phyloP scores from a whole-genome alignment of 352 stramenopile genomes.

The Pythium periplocum region DNA sequence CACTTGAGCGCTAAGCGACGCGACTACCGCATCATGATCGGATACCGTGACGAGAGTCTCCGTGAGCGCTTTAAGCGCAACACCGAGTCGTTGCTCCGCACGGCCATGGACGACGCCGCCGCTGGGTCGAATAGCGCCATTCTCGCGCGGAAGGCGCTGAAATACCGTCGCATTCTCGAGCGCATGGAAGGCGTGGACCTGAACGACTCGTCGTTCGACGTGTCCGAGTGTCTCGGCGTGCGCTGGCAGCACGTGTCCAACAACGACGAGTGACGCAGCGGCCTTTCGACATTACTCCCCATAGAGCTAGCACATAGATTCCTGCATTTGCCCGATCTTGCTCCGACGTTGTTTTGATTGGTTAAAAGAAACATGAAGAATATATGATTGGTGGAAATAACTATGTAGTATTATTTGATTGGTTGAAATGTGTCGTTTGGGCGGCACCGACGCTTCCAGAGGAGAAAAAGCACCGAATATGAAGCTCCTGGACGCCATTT shows the following conservation, averaged over 20 bases:
- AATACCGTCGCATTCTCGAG: conserved; percentile 23
- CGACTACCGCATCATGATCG: conserved; percentile 7
- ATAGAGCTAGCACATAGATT: no score
- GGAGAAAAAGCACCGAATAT: background rate
- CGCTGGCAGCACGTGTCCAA: conserved; percentile 14
- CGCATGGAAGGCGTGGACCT: conserved; percentile 22
- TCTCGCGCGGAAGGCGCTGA: conserved; percentile 21
- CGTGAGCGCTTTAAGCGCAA: conserved; percentile 18
- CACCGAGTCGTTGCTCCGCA: conserved; percentile 15
- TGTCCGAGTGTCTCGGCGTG: conserved; percentile 22
- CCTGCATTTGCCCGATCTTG: no score
- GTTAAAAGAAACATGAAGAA: no score
- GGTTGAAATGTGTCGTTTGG: background rate
- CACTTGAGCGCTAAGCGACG: background rate
- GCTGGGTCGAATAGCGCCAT: conserved; percentile 15
- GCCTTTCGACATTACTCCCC: no score
- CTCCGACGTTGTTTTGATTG: no score
- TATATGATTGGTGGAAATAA: no score
- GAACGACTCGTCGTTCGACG: conserved; percentile 18
- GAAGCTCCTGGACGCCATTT: no score
- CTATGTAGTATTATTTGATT: background rate
- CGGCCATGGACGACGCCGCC: conserved; percentile 8
- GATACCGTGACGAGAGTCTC: conserved; percentile 16
- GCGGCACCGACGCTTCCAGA: background rate
- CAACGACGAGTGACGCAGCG: conserved; percentile 1